A percentile compares a stretch with the other conserved stretches of the same genome.
Evolutionary conservation across 306 rosid species (phyloP).

Genomic region (Castanea crenata): DNA sequence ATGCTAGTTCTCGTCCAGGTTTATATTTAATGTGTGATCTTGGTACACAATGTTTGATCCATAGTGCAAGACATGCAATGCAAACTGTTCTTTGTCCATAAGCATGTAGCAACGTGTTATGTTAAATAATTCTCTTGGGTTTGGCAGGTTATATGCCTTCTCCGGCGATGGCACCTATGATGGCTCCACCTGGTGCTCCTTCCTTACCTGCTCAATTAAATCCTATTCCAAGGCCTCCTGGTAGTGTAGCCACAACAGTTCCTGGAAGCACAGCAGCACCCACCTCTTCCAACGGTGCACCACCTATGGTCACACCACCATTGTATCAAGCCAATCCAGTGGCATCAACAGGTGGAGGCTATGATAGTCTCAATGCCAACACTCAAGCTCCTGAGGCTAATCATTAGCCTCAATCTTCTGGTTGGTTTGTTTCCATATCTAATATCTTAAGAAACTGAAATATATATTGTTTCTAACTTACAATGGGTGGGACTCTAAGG

Average conservation of each 20-base stretch:
- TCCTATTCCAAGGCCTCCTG: slow-evolving; percentile 35
- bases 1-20: background rate
- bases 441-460: background rate
- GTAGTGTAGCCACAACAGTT: slow-evolving; percentile 29
- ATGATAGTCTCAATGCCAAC: slow-evolving; percentile 42
- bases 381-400: slow-evolving; percentile 39
- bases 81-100: background rate
- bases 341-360: slow-evolving; percentile 42
- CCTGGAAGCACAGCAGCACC: slow-evolving; percentile 37
- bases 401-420: slow-evolving; percentile 27
- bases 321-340: slow-evolving; percentile 45
- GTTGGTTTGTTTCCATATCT: slow-evolving; percentile 1
- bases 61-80: background rate
- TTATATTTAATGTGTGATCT: background rate
- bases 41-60: background rate
- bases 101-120: background rate
- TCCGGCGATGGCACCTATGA: slow-evolving; percentile 44
- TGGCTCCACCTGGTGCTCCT: slow-evolving; percentile 58
- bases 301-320: slow-evolving; percentile 14
- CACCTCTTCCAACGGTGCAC: slow-evolving; percentile 33
- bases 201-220: slow-evolving; percentile 39
- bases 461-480: background rate
- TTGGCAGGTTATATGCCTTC: slow-evolving; percentile 30
- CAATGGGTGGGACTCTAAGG: background rate
- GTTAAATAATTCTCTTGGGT: background rate